Evolutionary conservation across 345 rosid genomes (phyloP).

Genomic region (Populus davidiana): DNA sequence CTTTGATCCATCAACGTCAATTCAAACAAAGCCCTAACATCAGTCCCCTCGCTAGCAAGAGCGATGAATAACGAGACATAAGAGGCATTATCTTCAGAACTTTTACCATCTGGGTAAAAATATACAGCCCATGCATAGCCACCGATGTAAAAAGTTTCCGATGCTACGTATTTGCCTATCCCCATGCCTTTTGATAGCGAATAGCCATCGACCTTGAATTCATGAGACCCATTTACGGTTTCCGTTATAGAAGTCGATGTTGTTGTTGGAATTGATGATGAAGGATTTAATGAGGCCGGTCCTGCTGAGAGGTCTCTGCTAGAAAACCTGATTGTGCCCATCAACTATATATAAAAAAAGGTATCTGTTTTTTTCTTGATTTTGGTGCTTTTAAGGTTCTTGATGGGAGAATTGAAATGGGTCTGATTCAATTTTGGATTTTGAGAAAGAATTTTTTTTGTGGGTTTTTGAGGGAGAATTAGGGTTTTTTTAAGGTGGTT

Average conservation of each 20-base stretch:
- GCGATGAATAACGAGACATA: slow-evolving; percentile 67
- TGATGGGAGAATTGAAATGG: background rate
- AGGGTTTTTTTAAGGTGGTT: slow-evolving; percentile 14
- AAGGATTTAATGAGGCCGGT: slow-evolving; percentile 32
- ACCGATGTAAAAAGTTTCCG: slow-evolving; percentile 61
- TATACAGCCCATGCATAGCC: slow-evolving; percentile 73
- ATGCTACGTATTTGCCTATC: slow-evolving; percentile 56
- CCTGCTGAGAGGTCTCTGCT: slow-evolving; percentile 31
- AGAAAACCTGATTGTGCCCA: slow-evolving; percentile 53
- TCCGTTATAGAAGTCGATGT: slow-evolving; percentile 45
- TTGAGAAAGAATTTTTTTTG: background rate
- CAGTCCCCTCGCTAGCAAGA: slow-evolving; percentile 66
- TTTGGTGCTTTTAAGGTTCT: background rate
- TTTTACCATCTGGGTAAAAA: slow-evolving; percentile 81
- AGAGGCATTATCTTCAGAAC: slow-evolving; percentile 59
- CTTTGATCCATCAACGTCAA: slow-evolving; percentile 72
- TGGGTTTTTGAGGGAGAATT: background rate
- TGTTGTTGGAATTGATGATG: slow-evolving; percentile 24
- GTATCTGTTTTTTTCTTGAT: background rate
- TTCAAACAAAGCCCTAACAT: slow-evolving; percentile 71
- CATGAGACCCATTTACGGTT: slow-evolving; percentile 68
- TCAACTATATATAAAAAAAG: slow-evolving; percentile 32
- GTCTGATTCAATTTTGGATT: background rate
- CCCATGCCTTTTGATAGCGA: slow-evolving; percentile 68
- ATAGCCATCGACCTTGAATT: slow-evolving; percentile 61